These are phyloP conservation scores for Grammothele lineata DNA, from an alignment of 768 basidiomycete genomes.

Conservation along the genomic window DNA sequence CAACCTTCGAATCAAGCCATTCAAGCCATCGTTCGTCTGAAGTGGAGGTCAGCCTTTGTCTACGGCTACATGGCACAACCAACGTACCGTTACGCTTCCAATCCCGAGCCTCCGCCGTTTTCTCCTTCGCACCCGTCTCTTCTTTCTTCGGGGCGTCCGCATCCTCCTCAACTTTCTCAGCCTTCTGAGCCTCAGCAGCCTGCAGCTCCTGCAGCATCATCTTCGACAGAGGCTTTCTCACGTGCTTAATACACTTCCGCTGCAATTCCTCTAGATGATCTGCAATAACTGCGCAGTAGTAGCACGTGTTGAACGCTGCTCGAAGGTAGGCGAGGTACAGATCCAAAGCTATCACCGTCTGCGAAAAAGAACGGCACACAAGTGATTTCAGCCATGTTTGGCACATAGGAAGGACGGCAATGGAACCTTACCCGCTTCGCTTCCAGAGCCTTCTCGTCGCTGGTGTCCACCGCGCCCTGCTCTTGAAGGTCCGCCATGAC, in stretches of 20 bases:
- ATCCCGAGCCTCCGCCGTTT: conserved; percentile 37
- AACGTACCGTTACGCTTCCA: conserved; percentile 21
- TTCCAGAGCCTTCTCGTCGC: conserved; percentile 63
- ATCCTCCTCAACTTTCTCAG: conserved; percentile 39
- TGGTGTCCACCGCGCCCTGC: conserved; percentile 52
- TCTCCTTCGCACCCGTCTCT: conserved; percentile 29
- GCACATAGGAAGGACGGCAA: neutral
- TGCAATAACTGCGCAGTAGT: conserved; percentile 92
- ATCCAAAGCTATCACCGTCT: conserved; percentile 85
- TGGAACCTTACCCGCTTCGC: conserved; percentile 58
- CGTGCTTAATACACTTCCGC: conserved; percentile 90
- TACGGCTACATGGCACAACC: conserved; percentile 3
- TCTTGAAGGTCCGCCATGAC: conserved; percentile 66
- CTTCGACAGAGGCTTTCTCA: conserved; percentile 71
- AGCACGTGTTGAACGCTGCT: conserved; percentile 90
- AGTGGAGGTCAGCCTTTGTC: conserved; percentile 11
- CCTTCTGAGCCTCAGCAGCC: conserved; percentile 49
- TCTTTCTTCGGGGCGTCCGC: conserved; percentile 31
- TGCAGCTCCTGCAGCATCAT: conserved; percentile 56
- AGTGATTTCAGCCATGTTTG: conserved; percentile 1
- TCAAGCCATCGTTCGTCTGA: conserved; percentile 88
- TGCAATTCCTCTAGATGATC: conserved; percentile 95
- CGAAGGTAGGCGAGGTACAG: conserved; percentile 92
- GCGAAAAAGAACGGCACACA: conserved; percentile 9
- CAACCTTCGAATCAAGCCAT: conserved; percentile 83